Evolutionary conservation across 2,329 filamentous ascomycete genomes (phyloP).

Genomic region (Talaromyces rugulosus): DNA sequence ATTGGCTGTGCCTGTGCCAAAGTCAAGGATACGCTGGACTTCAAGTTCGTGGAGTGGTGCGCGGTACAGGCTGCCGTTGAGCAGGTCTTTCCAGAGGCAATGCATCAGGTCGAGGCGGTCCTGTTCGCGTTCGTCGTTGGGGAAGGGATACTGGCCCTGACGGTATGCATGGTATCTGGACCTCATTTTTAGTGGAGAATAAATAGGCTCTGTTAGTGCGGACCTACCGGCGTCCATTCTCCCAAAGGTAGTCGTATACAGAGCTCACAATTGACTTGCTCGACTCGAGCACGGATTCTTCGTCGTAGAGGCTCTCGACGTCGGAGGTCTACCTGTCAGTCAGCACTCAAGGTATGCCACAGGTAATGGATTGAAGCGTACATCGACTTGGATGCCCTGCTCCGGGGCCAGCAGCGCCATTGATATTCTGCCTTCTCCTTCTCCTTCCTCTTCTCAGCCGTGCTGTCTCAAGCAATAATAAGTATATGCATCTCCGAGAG

Average conservation of each 20-base stretch:
- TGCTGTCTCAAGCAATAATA: not conserved
- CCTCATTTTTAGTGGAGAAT: not conserved
- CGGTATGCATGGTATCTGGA: conserved; percentile 24
- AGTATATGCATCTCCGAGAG: not conserved
- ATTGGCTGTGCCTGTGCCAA: conserved; percentile 1
- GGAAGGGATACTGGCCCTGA: conserved; percentile 24
- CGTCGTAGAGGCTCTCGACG: conserved; percentile 1
- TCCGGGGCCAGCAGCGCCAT: not conserved
- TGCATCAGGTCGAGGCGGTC: conserved; percentile 28
- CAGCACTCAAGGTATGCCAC: not conserved
- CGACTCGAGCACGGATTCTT: conserved; percentile 25
- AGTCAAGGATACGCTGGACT: conserved; percentile 1
- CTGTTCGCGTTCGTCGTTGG: conserved; percentile 31
- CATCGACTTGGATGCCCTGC: not conserved
- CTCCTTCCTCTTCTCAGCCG: not conserved
- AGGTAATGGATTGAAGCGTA: not conserved
- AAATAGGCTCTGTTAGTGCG: no score
- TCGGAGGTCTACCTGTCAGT: not conserved
- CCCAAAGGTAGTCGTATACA: conserved; percentile 15
- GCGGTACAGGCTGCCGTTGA: conserved; percentile 22
- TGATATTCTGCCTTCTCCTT: not conserved
- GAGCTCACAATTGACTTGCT: conserved; percentile 27
- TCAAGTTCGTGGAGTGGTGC: conserved; percentile 20
- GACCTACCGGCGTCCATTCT: conserved; percentile 22
- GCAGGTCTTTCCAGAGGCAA: conserved; percentile 18